These are phyloP conservation scores for Claviceps quebecensis DNA, from an alignment of 2,329 filamentous ascomycete species.

Conservation along the genomic window DNA sequence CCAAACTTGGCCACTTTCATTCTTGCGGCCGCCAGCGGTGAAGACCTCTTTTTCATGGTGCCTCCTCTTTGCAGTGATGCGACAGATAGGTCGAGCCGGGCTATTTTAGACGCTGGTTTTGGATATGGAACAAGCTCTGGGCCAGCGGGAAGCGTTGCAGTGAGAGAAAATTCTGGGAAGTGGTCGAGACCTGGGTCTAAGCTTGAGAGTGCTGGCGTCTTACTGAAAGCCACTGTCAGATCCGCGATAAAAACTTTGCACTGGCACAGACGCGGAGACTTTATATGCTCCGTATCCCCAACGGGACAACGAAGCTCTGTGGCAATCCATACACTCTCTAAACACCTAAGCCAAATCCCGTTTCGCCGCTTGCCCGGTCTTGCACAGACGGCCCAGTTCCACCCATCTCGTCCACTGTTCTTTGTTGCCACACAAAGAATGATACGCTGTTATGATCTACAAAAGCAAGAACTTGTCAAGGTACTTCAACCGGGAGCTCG, in stretches of 20 bases:
- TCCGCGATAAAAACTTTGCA: conserved; percentile 73
- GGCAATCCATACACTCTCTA: conserved; percentile 86
- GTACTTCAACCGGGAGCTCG: conserved; percentile 85
- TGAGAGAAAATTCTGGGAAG: conserved; percentile 63
- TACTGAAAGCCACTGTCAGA: conserved; percentile 67
- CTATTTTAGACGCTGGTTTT: conserved; percentile 76
- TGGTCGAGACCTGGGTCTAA: conserved; percentile 69
- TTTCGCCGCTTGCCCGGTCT: conserved; percentile 67
- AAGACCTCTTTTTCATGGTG: conserved; percentile 73
- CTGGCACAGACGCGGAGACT: conserved; percentile 91
- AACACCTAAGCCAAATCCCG: conserved; percentile 87
- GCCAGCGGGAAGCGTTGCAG: conserved; percentile 35
- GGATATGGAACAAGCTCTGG: conserved; percentile 67
- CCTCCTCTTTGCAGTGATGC: conserved; percentile 62
- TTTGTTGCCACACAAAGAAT: conserved; percentile 92
- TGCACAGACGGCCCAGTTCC: conserved; percentile 83
- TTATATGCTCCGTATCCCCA: conserved; percentile 84
- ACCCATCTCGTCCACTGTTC: conserved; percentile 82
- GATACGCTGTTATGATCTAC: conserved; percentile 87
- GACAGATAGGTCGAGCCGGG: conserved; percentile 58
- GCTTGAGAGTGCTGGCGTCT: conserved; percentile 64
- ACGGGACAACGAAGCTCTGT: conserved; percentile 66
- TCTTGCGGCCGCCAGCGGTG: conserved; percentile 69
- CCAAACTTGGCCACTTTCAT: conserved; percentile 70
- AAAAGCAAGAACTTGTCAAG: conserved; percentile 82